These are phyloP conservation scores for Ramaria sp. DNA, from an alignment of 768 basidiomycete genomes.

Conservation along the genomic window DNA sequence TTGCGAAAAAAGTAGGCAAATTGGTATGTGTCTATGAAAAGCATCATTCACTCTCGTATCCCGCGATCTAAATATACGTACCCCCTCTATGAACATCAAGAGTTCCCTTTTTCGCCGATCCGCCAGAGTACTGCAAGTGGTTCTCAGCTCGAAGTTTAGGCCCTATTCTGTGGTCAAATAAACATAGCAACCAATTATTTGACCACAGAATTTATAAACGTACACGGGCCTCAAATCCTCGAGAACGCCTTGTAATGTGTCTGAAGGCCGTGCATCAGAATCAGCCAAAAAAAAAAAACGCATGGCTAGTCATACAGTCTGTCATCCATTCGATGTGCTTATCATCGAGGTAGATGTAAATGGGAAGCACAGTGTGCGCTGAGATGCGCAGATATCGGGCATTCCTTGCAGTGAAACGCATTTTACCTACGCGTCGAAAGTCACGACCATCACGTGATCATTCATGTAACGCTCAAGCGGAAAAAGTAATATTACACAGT, in stretches of 20 bases:
- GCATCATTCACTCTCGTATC: not conserved
- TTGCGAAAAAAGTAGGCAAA: slow-evolving; percentile 85
- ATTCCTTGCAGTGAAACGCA: slow-evolving; percentile 66
- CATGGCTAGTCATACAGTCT: slow-evolving; percentile 27
- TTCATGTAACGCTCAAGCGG: too few species aligned
- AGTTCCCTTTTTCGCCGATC: slow-evolving; percentile 50
- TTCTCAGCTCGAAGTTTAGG: slow-evolving; percentile 56
- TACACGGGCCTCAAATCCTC: slow-evolving; percentile 67
- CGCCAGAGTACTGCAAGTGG: slow-evolving; percentile 30
- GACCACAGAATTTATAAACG: slow-evolving; percentile 11
- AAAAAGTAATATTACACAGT: too few species aligned
- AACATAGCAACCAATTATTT: too few species aligned
- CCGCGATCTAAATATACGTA: slow-evolving; percentile 20
- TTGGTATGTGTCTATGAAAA: slow-evolving; percentile 63
- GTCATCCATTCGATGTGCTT: slow-evolving; percentile 88
- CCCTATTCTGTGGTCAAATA: slow-evolving; percentile 36
- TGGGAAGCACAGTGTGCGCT: slow-evolving; percentile 56
- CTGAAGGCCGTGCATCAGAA: not conserved
- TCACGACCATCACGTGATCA: not conserved
- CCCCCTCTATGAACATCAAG: slow-evolving; percentile 84
- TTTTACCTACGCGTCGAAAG: slow-evolving; percentile 15
- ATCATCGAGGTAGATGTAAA: slow-evolving; percentile 88
- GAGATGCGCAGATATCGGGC: slow-evolving; percentile 78
- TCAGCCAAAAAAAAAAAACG: not conserved
- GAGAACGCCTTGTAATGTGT: slow-evolving; percentile 67